Evolutionary conservation across 441 rosid genomes (phyloP).

Genomic region (Pelargonium myrrhifolium): DNA sequence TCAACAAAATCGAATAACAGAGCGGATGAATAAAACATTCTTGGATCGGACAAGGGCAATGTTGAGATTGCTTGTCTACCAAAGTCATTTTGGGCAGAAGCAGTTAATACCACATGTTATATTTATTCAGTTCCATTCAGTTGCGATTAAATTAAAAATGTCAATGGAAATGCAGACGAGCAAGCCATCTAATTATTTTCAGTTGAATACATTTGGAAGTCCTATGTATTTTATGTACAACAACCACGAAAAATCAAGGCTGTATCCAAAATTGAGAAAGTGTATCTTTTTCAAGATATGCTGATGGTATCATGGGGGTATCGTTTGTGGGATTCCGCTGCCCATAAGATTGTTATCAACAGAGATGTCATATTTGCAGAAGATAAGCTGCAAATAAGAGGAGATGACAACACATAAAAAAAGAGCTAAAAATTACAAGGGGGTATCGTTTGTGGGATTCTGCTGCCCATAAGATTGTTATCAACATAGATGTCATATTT

Average conservation of each 20-base stretch:
- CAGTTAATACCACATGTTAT: not conserved
- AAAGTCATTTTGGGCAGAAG: not conserved
- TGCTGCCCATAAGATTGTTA: constrained; percentile 2
- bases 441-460: constrained; percentile 11
- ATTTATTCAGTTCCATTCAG: not conserved
- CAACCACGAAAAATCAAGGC: too few species aligned
- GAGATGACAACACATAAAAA: not conserved
- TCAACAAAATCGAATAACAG: not conserved
- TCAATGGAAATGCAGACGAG: not conserved
- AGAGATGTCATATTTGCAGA: constrained; percentile 1
- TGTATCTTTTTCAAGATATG: not conserved
- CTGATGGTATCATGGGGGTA: constrained; percentile 9
- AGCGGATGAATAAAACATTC: not conserved
- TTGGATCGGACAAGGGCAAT: not conserved
- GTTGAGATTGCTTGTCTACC: not conserved
- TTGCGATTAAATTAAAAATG: not conserved
- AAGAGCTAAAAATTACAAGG: not conserved
- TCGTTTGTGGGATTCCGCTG: constrained; percentile 8
- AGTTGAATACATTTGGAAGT: not conserved
- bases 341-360: constrained; percentile 5
- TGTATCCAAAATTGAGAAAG: not conserved
- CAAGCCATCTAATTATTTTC: not conserved
- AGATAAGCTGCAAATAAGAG: not conserved
- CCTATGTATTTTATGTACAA: not conserved
- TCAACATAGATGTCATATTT: constrained; percentile 7